phyloP scores from a whole-genome alignment of 2,329 filamentous ascomycete genomes.

The Chaetomiaceae sp. region DNA sequence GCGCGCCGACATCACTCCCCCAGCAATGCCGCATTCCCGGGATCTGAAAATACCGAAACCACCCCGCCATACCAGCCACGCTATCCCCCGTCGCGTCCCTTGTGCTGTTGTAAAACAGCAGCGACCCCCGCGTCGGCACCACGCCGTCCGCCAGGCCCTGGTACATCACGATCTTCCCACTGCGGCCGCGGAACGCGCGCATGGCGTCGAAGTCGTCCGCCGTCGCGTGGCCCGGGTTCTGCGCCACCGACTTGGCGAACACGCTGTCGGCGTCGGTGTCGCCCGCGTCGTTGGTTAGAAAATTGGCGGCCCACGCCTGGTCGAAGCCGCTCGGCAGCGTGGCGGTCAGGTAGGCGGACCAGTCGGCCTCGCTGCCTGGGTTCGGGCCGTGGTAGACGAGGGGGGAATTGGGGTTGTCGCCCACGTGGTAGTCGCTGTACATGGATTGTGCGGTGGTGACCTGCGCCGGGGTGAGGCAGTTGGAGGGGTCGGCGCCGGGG shows the following conservation, averaged over 20 bases:
- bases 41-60: background rate
- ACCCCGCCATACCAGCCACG: background rate
- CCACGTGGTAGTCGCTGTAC: background rate
- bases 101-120: background rate
- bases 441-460: background rate
- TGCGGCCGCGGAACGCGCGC: background rate
- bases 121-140: background rate
- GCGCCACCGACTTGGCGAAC: background rate
- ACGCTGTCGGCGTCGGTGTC: background rate
- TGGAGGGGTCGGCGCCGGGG: background rate
- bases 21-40: background rate
- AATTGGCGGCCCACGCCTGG: background rate
- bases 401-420: background rate
- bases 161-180: background rate
- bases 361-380: background rate
- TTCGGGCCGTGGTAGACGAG: background rate
- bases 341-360: background rate
- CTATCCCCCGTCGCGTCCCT: background rate
- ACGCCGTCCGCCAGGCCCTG: background rate
- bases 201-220: background rate
- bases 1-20: background rate
- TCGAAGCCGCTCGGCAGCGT: background rate
- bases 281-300: background rate
- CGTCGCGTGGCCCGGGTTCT: background rate
- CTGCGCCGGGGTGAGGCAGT: background rate